These are phyloP conservation scores for Prinsepia uniflora DNA, from an alignment of 306 rosid species.

Conservation along the genomic window DNA sequence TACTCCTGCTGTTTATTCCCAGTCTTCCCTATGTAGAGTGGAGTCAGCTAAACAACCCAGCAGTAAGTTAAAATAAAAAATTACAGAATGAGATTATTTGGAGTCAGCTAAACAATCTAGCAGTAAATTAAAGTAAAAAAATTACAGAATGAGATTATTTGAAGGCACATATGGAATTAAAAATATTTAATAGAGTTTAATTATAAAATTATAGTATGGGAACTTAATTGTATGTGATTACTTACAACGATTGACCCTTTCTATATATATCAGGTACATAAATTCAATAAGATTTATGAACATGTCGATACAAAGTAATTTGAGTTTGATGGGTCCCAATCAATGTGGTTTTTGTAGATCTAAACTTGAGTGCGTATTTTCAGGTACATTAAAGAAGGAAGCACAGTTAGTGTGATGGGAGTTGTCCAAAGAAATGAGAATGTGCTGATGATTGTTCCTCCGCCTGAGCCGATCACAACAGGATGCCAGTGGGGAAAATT, in stretches of 20 bases:
- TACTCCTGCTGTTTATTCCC: not conserved
- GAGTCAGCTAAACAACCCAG: not conserved
- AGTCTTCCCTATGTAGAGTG: not conserved
- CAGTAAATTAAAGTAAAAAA: not conserved
- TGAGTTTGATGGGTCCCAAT: not conserved
- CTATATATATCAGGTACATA: not conserved
- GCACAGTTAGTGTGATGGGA: conserved; percentile 99
- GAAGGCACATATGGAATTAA: not conserved
- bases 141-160: not conserved
- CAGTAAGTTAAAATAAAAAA: not conserved
- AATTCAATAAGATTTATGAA: not conserved
- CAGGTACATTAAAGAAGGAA: conserved; percentile 97
- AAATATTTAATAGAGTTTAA: too few relatives aligned
- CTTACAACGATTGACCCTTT: not conserved
- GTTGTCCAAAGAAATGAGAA: conserved; percentile 93
- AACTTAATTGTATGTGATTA: not conserved
- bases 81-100: not conserved
- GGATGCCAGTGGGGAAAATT: conserved; percentile 92
- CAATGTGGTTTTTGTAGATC: conserved; percentile 10
- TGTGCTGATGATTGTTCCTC: conserved; percentile 96
- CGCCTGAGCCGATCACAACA: conserved; percentile 77
- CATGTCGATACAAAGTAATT: not conserved
- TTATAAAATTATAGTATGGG: not conserved
- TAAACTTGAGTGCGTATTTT: conserved; percentile 20
- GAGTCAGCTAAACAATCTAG: not conserved